A percentile compares a stretch with the other conserved stretches of the same genome.
Conservation (phyloP, 2,329 filamentous ascomycete genomes). For the Chalaropsis thielavioides region DNA sequence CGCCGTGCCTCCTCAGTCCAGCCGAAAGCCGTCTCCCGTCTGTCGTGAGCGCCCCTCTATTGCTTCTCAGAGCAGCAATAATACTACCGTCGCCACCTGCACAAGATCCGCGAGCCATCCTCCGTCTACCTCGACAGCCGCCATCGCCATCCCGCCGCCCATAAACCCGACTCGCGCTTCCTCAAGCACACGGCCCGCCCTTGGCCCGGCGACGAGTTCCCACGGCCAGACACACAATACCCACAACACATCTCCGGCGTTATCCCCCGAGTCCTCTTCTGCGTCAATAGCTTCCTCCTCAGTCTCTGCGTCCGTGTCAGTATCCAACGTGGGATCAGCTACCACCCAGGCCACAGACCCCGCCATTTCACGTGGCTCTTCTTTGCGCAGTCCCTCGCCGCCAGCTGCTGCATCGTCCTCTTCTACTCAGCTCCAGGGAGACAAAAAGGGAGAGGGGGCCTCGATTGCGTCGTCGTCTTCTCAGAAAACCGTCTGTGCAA, state of each 20-base stretch:
- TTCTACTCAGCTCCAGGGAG: not conserved
- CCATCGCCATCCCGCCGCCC: not conserved
- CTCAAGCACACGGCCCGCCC: not conserved
- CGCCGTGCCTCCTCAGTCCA: not conserved
- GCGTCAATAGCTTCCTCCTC: slow-evolving; percentile 2
- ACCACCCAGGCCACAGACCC: slow-evolving; percentile 12
- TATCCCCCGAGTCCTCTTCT: not conserved
- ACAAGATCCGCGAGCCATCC: not conserved
- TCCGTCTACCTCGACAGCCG: not conserved
- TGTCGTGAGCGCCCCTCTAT: not conserved
- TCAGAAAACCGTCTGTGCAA: not conserved
- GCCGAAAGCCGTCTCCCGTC: not conserved
- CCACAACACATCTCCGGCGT: not conserved
- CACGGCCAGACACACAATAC: not conserved
- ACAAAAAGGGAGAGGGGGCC: not conserved
- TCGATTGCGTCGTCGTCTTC: not conserved
- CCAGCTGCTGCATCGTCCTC: not conserved
- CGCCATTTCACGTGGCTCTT: not conserved
- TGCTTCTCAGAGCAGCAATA: not conserved
- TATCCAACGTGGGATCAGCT: slow-evolving; percentile 11
- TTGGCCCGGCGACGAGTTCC: not conserved
- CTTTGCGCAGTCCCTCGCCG: slow-evolving; percentile 6
- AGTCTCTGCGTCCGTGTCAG: not conserved
- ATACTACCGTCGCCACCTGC: not conserved
- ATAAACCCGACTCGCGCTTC: not conserved